phyloP scores from a whole-genome alignment of 352 stramenopile species.

The Globisporangium nunn region DNA sequence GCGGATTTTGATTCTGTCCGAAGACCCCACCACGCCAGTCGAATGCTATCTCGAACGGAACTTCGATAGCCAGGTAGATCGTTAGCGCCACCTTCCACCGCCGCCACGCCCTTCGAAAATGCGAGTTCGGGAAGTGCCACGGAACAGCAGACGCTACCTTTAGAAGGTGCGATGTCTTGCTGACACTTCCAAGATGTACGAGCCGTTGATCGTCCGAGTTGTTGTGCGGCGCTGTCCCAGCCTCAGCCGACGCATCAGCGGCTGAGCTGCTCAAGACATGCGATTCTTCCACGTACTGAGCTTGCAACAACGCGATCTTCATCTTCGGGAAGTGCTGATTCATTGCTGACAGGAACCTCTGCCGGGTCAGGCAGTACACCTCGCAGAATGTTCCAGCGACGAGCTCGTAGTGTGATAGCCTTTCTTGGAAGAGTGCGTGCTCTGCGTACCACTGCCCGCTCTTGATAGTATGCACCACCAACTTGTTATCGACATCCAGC shows the following conservation, averaged over 20 bases:
- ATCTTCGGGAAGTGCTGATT: conserved; percentile 51
- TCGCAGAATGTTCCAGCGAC: conserved; percentile 42
- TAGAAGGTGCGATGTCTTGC: conserved; percentile 8
- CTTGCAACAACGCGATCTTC: background rate
- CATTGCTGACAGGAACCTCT: conserved; percentile 34
- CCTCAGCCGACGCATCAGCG: too few species aligned
- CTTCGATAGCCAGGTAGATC: conserved; percentile 30
- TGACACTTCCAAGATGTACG: conserved; percentile 22
- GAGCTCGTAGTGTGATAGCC: conserved; percentile 21
- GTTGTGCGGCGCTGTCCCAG: conserved; percentile 9
- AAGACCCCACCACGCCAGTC: conserved; percentile 32
- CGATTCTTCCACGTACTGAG: too few species aligned
- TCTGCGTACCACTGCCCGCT: conserved; percentile 35
- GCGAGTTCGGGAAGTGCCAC: conserved; percentile 25
- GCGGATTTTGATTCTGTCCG: conserved; percentile 23
- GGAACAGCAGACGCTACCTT: background rate
- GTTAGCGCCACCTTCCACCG: conserved; percentile 23
- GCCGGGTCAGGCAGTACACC: conserved; percentile 30
- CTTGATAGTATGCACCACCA: background rate
- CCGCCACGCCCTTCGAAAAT: conserved; percentile 23
- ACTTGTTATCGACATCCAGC: conserved; percentile 8
- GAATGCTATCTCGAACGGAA: conserved; percentile 39
- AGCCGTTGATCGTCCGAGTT: conserved; percentile 29
- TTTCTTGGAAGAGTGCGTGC: conserved; percentile 39
- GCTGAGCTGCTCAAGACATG: too few species aligned